A percentile compares a stretch with the other conserved stretches of the same genome.
These are phyloP conservation scores for Starmerella geochares DNA, from an alignment of 805 yeast genomes.

Conservation along the genomic window DNA sequence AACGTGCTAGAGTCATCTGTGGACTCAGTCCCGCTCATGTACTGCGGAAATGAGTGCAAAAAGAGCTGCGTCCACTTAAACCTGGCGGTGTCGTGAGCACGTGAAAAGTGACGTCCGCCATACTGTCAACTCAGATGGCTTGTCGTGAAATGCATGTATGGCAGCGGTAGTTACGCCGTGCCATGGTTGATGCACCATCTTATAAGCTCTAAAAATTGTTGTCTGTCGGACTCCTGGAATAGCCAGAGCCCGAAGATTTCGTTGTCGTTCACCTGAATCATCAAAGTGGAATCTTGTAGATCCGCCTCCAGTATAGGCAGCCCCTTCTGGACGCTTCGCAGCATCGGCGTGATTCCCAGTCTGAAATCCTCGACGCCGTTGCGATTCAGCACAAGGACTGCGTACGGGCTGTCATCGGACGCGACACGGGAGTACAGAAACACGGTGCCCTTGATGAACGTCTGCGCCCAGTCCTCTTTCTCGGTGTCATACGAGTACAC, in stretches of 20 bases:
- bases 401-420: slow-evolving; percentile 30
- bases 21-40: slow-evolving; percentile 6
- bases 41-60: not conserved
- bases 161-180: slow-evolving; percentile 7
- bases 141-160: too few species aligned
- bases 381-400: slow-evolving; percentile 33
- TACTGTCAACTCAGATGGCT: not conserved
- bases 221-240: slow-evolving; percentile 31
- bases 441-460: slow-evolving; percentile 33
- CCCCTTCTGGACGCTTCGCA: slow-evolving; percentile 20
- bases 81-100: not conserved
- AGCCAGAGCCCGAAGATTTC: slow-evolving; percentile 35
- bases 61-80: not conserved
- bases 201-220: slow-evolving; percentile 24
- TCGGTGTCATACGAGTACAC: slow-evolving; percentile 33
- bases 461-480: slow-evolving; percentile 33
- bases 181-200: slow-evolving; percentile 30
- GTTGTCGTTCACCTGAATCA: slow-evolving; percentile 31
- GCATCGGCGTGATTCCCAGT: slow-evolving; percentile 30
- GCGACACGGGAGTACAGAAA: slow-evolving; percentile 33
- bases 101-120: not conserved
- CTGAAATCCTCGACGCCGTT: slow-evolving; percentile 29
- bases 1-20: not conserved
- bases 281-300: slow-evolving; percentile 31
- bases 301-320: slow-evolving; percentile 29